Evolutionary conservation across 495 filamentous ascomycete species (phyloP).

Genomic region (Daldinia grandis): DNA sequence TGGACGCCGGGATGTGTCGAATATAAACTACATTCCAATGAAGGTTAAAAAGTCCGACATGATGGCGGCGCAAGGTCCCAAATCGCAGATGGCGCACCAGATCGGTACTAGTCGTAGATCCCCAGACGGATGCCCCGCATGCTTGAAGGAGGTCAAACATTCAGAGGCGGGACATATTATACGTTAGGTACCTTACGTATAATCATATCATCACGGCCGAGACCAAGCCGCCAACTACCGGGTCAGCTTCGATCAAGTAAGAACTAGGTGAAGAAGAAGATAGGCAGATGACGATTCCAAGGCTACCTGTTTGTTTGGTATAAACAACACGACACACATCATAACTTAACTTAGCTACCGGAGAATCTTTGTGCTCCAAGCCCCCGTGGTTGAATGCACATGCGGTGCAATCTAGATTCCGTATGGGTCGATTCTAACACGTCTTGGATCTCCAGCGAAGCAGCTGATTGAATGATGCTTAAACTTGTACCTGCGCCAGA

Average conservation of each 20-base stretch:
- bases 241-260: conserved; percentile 6
- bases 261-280: conserved; percentile 17
- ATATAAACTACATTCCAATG: conserved; percentile 38
- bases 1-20: conserved; percentile 15
- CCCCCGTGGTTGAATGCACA: conserved; percentile 40
- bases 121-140: conserved; percentile 39
- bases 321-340: conserved; percentile 30
- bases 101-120: conserved; percentile 42
- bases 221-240: conserved; percentile 23
- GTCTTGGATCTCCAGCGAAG: conserved; percentile 27
- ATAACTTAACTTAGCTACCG: conserved; percentile 7
- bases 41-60: conserved; percentile 36
- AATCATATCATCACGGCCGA: conserved; percentile 5
- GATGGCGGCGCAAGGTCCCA: conserved; percentile 22
- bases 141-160: conserved; percentile 18
- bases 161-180: conserved; percentile 18
- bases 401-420: conserved; percentile 36
- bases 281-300: conserved; percentile 34
- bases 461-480: conserved; percentile 36
- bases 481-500: conserved; percentile 39
- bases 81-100: conserved; percentile 30
- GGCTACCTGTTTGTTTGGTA: conserved; percentile 13
- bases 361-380: conserved; percentile 11
- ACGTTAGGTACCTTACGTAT: no score
- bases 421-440: conserved; percentile 28